Evolutionary conservation across 2,329 filamentous ascomycete genomes (phyloP).

Genomic region (Sclerotinia spermophila): DNA sequence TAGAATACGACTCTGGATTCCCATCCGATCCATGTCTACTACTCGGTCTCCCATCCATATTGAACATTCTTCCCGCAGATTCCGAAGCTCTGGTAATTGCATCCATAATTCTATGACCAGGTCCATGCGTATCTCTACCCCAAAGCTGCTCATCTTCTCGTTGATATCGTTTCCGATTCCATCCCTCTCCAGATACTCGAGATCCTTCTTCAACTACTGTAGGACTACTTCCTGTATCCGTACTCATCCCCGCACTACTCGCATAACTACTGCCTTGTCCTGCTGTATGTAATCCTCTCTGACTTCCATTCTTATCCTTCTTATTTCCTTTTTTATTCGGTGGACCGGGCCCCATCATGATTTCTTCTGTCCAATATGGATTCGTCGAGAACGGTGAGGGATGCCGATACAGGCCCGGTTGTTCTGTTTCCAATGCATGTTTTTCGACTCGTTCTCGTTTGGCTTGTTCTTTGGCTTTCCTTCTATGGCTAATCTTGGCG

Average conservation of each 20-base stretch:
- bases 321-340: slow-evolving; percentile 57
- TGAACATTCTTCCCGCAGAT: slow-evolving; percentile 49
- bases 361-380: slow-evolving; percentile 84
- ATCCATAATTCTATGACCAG: slow-evolving; percentile 49
- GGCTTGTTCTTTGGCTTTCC: slow-evolving; percentile 67
- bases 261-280: slow-evolving; percentile 52
- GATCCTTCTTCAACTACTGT: slow-evolving; percentile 47
- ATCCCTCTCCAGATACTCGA: slow-evolving; percentile 51
- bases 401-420: slow-evolving; percentile 73
- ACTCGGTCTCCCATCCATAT: slow-evolving; percentile 45
- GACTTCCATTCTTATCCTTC: slow-evolving; percentile 52
- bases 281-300: slow-evolving; percentile 57
- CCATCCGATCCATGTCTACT: slow-evolving; percentile 20
- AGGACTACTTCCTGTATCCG: slow-evolving; percentile 42
- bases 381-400: slow-evolving; percentile 83
- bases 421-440: slow-evolving; percentile 60
- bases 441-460: slow-evolving; percentile 65
- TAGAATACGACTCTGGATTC: slow-evolving; percentile 35
- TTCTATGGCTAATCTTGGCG: slow-evolving; percentile 63
- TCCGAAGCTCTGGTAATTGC: slow-evolving; percentile 48
- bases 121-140: slow-evolving; percentile 57
- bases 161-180: slow-evolving; percentile 78
- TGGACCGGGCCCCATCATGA: slow-evolving; percentile 72
- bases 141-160: slow-evolving; percentile 85
- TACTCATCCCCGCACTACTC: slow-evolving; percentile 37